phyloP scores from a whole-genome alignment of 345 rosid species.

The Brassica juncea region DNA sequence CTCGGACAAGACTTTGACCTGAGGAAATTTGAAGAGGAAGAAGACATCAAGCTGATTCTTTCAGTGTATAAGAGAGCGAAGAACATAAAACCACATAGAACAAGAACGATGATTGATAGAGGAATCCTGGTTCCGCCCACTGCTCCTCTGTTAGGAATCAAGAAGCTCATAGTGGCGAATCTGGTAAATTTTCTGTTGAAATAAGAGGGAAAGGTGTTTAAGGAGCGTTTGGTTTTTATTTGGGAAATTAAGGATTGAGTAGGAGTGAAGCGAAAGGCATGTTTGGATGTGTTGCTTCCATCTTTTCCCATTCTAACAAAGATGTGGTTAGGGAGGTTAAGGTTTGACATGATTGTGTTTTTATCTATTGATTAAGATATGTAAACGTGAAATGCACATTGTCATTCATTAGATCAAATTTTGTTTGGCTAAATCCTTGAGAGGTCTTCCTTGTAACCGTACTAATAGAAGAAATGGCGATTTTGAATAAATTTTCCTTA shows the following conservation, averaged over 20 bases:
- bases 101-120: slow-evolving; percentile 48
- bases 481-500: neutral
- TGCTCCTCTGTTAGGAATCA: slow-evolving; percentile 33
- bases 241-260: slow-evolving; percentile 53
- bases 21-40: slow-evolving; percentile 43
- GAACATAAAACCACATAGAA: slow-evolving; percentile 55
- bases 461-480: neutral
- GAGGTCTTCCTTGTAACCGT: neutral
- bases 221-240: slow-evolving; percentile 28
- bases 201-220: slow-evolving; percentile 41
- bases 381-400: slow-evolving; percentile 36
- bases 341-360: slow-evolving; percentile 21
- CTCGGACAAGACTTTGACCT: slow-evolving; percentile 55
- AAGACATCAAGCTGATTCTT: slow-evolving; percentile 46
- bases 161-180: slow-evolving; percentile 49
- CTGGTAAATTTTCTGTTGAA: neutral
- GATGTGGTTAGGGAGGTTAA: slow-evolving; percentile 33
- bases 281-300: slow-evolving; percentile 38
- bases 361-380: slow-evolving; percentile 25
- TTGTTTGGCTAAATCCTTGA: neutral
- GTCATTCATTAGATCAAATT: slow-evolving; percentile 7
- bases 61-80: slow-evolving; percentile 67
- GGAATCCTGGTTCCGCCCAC: slow-evolving; percentile 59
- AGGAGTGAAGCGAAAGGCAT: slow-evolving; percentile 40
- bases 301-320: slow-evolving; percentile 30